Percentiles rank a stretch among this genome's conserved stretches.
Evolutionary conservation across 2,329 filamentous ascomycete species (phyloP).

Genomic region (Colletotrichum kahawae): DNA sequence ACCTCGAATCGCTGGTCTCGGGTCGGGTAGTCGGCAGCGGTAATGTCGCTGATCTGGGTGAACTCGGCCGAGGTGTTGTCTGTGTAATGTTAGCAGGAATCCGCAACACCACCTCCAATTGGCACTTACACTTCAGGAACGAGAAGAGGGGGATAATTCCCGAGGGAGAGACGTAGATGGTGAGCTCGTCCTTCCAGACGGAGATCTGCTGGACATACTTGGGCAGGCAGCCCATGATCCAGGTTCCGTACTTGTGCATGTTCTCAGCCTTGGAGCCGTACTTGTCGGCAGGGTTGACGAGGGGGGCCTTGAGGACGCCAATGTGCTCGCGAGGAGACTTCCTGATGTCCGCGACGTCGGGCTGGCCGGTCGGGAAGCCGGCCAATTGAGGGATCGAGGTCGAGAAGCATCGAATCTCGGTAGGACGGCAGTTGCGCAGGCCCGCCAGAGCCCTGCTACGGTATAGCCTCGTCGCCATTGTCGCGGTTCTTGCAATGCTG

Average conservation of each 20-base stretch:
- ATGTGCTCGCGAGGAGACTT: conserved; percentile 61
- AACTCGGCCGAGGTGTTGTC: conserved; percentile 97
- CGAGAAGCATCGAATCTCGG: conserved; percentile 24
- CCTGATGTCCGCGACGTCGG: conserved; percentile 71
- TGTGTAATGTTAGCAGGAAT: conserved; percentile 30
- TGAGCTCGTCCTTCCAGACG: conserved; percentile 99
- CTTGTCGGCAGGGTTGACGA: conserved; percentile 93
- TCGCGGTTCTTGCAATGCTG: conserved; percentile 29
- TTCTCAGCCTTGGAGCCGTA: conserved; percentile 85
- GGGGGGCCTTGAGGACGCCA: conserved; percentile 71
- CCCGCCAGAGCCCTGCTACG: conserved; percentile 58
- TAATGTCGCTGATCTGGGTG: conserved; percentile 91
- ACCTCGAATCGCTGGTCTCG: conserved; percentile 96
- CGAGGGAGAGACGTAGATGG: conserved; percentile 87
- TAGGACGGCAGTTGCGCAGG: conserved; percentile 21
- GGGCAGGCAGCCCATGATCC: conserved; percentile 94
- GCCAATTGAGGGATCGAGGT: conserved; percentile 25
- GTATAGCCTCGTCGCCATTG: conserved; percentile 67
- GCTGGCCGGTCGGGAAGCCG: conserved; percentile 29
- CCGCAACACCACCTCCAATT: not conserved
- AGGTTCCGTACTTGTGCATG: conserved; percentile 93
- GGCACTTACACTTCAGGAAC: conserved; percentile 78
- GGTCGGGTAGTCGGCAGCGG: conserved; percentile 94
- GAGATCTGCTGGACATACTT: conserved; percentile 99
- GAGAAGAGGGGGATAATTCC: conserved; percentile 90